Evolutionary conservation across 345 rosid genomes (phyloP).

Genomic region (Eucalyptus pumila): DNA sequence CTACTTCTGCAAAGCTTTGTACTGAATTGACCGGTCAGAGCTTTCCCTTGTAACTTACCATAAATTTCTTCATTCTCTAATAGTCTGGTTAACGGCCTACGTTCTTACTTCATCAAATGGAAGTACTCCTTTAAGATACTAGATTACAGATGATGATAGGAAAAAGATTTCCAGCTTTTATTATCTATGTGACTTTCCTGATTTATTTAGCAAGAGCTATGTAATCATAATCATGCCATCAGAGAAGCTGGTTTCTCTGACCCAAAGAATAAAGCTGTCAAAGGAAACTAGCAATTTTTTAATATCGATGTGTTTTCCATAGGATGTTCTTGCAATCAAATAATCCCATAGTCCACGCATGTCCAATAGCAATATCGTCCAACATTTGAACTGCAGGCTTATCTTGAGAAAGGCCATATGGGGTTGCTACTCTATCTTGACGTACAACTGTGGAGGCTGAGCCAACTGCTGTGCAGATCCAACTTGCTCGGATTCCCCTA

Average conservation of each 20-base stretch:
- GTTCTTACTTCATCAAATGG: background rate
- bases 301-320: background rate
- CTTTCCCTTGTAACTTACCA: background rate
- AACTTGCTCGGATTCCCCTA: background rate
- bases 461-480: background rate
- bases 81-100: background rate
- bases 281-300: background rate
- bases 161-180: background rate
- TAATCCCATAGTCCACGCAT: background rate
- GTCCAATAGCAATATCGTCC: background rate
- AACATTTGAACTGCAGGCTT: background rate
- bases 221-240: background rate
- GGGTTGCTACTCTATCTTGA: background rate
- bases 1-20: background rate
- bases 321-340: background rate
- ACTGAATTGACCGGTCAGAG: background rate
- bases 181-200: background rate
- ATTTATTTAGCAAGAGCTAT: background rate
- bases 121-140: background rate
- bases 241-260: background rate
- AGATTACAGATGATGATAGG: background rate
- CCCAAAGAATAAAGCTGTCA: background rate
- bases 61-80: background rate
- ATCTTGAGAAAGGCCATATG: background rate
- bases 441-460: background rate